Evolutionary conservation across 1,284 basidiomycete species (phyloP), one percentile per base, ranked within the genome.

Genomic region (Coniferiporia weirii): DNA sequence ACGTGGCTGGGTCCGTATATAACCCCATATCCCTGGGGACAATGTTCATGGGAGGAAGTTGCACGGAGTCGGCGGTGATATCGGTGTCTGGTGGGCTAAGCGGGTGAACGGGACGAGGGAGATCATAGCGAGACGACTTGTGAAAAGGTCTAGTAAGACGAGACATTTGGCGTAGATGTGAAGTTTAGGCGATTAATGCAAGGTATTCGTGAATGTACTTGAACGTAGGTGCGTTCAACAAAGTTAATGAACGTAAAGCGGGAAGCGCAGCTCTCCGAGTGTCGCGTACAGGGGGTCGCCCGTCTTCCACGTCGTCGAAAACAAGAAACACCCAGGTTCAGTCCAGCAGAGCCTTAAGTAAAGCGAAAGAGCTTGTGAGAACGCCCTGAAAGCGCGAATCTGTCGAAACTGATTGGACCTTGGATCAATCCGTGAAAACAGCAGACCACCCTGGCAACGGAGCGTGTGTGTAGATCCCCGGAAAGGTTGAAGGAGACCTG

Each of bases 11-110:
- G 69, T 67, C 55, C 45, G 51, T 19, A 64, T 34, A 70, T 69
- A n/a, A 66, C 65, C 40, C 61, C 66, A 12, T 65, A 67, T 57
- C 65, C 56, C 49, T 68, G 54, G 62, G 68, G 65, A 53, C 66
- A 12, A 56, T 64, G 32, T 51, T 61, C 54, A 56, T 61, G 67
- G 67, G 52, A 12, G 51, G 51, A 35, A 59, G 63, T 52, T 59
- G 66, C 61, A 56, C 64, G 60, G 57, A 67, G 61, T 81, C 79
- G 7, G 57, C 57, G 6, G 57, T 59, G 48, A 72, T 68, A 59
- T 80, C 78, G 4, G 80, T 82, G 54, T 85, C 84, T 36, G 82
- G 79, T 47, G 83, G 81, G 55, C 77, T 83, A 43, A 76, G 73
- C 13, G 78, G 76, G 59, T 73, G 70, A 4, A 64, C 65, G 27